Base-by-base conservation (phyloP, 805 yeast species). In the Zygosaccharomyces gambellarensis region DNA sequence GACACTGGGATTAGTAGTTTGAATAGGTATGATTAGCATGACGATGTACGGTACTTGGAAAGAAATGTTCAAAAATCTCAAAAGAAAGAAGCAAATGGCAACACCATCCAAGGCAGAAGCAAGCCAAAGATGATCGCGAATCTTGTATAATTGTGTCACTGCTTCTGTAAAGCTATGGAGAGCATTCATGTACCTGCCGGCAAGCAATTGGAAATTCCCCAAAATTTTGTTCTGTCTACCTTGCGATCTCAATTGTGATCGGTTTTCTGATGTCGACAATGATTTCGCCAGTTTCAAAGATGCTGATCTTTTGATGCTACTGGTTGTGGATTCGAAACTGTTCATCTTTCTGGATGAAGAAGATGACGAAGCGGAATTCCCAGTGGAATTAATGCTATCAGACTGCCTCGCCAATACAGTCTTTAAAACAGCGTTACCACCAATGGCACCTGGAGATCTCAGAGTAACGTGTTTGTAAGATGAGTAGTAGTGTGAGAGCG, bases 101-200 rank as follows among this genome's bases (percentile, higher is more conserved):
- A 90, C 70, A 0, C 90, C 88, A 57, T 90, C 97, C n/a, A 92
- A 63, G 0, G 96, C 81, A 27, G 92, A 83, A 0, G 85, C 98
- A 11, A 88, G 73, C 98, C 98, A 94, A 7, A 94, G 70, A 58
- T 79, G 78, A 63, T 94, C 99, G 45, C 81, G 81, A 2, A 83
- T 73, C 10, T 78, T 73, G 51, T 80, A 81, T 47, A 89, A 68
- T 22, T 77, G 69, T 2, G 71, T 59, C 1, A 85, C 74, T 0
- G 97, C 83, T 36, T 90, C 96, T n/a, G 83, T 78, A 57, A 90
- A 83, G 50, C 82, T 81, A 22, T 75, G 72, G 47, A 90, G 63
- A 0, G 97, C 95, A 49, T 82, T 87, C 12, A 74, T 63, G 40
- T 85, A 75, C 46, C 86, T 79, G 1, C 99, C 99, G 0, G 96